These are phyloP conservation scores for Canavalia ensiformis DNA, from an alignment of 306 rosid genomes.

Conservation along the genomic window DNA sequence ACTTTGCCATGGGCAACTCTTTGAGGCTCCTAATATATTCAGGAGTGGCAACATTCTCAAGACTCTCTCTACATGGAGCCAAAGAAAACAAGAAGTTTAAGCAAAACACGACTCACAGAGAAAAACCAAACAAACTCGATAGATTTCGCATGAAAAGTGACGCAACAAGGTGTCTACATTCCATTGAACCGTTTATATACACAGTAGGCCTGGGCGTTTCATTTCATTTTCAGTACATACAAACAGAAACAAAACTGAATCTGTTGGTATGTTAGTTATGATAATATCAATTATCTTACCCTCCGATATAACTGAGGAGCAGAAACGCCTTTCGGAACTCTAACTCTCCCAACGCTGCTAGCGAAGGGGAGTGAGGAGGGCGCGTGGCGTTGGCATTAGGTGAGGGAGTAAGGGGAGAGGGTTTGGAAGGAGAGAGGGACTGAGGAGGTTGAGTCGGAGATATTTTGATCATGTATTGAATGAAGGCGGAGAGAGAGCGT, in stretches of 20 bases:
- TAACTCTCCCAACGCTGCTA: slow-evolving; percentile 70
- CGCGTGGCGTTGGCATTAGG: no score
- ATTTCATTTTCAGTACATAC: background rate
- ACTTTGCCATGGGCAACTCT: slow-evolving; percentile 54
- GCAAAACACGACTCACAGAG: background rate
- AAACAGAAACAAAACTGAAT: background rate
- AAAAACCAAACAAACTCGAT: background rate
- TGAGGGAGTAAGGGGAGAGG: background rate
- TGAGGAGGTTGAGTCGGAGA: background rate
- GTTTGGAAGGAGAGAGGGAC: background rate
- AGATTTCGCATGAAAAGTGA: background rate
- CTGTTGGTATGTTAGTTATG: background rate
- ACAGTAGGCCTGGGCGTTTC: background rate
- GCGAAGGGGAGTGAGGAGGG: background rate
- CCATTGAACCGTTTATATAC: background rate
- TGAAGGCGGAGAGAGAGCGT: background rate
- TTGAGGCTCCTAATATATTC: slow-evolving; percentile 58
- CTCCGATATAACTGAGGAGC: slow-evolving; percentile 66
- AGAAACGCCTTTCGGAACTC: slow-evolving; percentile 79
- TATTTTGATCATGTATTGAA: background rate
- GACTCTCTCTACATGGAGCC: slow-evolving; percentile 43
- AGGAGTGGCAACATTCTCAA: slow-evolving; percentile 47
- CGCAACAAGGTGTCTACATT: background rate
- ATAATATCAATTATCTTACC: slow-evolving; percentile 43
- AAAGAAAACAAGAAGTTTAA: slow-evolving; percentile 8